Evolutionary conservation across 2,329 filamentous ascomycete genomes (phyloP).

Genomic region (Arthrobotrys musiformis): DNA sequence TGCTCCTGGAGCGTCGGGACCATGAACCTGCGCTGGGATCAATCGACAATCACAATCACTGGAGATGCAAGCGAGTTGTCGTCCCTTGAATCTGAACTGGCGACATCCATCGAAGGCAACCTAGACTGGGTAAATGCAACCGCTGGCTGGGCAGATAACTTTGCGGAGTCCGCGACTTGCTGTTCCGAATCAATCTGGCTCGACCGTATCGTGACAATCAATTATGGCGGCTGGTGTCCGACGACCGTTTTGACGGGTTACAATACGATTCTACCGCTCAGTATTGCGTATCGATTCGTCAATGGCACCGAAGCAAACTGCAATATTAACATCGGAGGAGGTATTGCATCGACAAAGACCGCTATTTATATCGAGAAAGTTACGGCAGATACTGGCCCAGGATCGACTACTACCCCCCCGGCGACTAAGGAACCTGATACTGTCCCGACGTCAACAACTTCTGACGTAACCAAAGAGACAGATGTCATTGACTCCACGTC

Average conservation of each 20-base stretch:
- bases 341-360: conserved; percentile 44
- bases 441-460: conserved; percentile 4
- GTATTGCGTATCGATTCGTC: conserved; percentile 23
- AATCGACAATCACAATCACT: conserved; percentile 44
- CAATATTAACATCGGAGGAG: conserved; percentile 40
- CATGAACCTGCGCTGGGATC: conserved; percentile 37
- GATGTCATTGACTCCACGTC: conserved; percentile 17
- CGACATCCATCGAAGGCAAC: conserved; percentile 16
- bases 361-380: conserved; percentile 37
- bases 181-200: conserved; percentile 30
- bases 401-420: conserved; percentile 7
- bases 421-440: conserved; percentile 27
- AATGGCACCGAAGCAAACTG: conserved; percentile 25
- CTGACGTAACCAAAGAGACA: conserved; percentile 16
- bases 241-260: conserved; percentile 40
- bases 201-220: conserved; percentile 22
- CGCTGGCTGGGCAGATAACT: conserved; percentile 14
- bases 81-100: conserved; percentile 5
- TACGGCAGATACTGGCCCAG: conserved; percentile 11
- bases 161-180: conserved; percentile 12
- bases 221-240: conserved; percentile 42
- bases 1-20: conserved; percentile 26
- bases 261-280: conserved; percentile 20
- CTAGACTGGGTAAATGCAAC: conserved; percentile 41
- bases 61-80: conserved; percentile 37